A percentile compares a stretch with the other conserved stretches of the same genome.
phyloP scores from a whole-genome alignment of 176 grass and related monocot species.

The Leersia perrieri region DNA sequence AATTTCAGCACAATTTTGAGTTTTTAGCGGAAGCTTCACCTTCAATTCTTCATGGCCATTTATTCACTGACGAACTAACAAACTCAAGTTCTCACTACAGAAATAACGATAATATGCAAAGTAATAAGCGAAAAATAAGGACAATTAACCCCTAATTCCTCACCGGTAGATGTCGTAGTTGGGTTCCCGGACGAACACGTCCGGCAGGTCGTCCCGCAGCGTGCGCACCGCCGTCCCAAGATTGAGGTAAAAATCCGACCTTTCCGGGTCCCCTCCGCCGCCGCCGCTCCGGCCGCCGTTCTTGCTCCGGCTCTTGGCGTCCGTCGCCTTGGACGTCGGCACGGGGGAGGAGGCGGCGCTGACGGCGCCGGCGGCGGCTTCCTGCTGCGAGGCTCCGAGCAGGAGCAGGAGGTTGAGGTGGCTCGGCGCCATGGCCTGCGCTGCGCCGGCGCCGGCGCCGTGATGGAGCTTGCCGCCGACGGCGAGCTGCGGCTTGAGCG shows the following conservation, averaged over 20 bases:
- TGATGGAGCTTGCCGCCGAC: constrained; percentile 41
- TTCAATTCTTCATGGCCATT: background rate
- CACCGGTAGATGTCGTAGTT: constrained; percentile 95
- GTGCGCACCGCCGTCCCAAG: constrained; percentile 86
- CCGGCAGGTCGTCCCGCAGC: constrained; percentile 83
- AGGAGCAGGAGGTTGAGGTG: constrained; percentile 40
- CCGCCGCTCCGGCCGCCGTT: constrained; percentile 1
- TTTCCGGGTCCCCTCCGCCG: constrained; percentile 44
- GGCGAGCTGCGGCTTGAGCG: constrained; percentile 43
- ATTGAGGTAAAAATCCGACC: constrained; percentile 92
- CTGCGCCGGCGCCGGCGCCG: constrained; percentile 15
- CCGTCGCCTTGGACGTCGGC: constrained; percentile 31
- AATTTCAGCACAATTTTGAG: background rate
- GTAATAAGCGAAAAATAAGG: background rate
- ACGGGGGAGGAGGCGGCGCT: background rate
- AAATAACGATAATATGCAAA: background rate
- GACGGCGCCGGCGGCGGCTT: constrained; percentile 23
- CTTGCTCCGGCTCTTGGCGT: constrained; percentile 26
- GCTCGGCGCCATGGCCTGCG: constrained; percentile 14
- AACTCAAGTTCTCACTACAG: background rate
- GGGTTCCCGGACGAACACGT: constrained; percentile 70
- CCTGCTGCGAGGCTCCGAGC: constrained; percentile 47
- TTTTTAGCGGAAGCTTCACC: background rate
- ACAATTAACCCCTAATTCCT: too few species aligned
- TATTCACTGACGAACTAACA: background rate